Percentiles rank a stretch among this genome's conserved stretches.
Evolutionary conservation across 73 alveolate genomes (phyloP).

Genomic region (Paramecium tetraurelia): DNA sequence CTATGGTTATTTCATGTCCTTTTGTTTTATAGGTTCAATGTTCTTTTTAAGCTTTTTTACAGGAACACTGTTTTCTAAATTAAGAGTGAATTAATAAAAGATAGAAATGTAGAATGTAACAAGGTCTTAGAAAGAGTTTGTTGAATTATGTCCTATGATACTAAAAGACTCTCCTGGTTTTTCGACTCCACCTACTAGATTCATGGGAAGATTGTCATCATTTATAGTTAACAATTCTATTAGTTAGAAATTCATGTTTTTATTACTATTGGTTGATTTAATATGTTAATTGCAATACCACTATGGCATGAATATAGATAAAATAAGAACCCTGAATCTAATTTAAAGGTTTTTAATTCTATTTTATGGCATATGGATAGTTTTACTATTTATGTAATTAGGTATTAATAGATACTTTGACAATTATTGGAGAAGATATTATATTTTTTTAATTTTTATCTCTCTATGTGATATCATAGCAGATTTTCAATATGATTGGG

Average conservation of each 20-base stretch:
- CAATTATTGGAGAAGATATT: constrained; percentile 15
- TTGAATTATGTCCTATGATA: background rate
- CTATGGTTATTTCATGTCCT: background rate
- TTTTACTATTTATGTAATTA: background rate
- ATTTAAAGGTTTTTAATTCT: background rate
- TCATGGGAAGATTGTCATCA: background rate
- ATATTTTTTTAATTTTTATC: background rate
- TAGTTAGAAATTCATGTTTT: background rate
- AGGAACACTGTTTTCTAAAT: background rate
- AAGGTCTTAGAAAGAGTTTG: background rate
- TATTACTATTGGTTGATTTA: background rate
- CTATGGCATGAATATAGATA: background rate
- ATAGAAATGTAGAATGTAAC: background rate
- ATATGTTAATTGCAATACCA: background rate
- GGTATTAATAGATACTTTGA: constrained; percentile 4
- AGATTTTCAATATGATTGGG: constrained; percentile 15
- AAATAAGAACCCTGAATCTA: background rate
- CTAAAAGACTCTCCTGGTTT: background rate
- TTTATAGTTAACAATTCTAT: background rate
- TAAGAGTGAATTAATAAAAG: background rate
- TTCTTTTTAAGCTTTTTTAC: background rate
- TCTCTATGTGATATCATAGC: background rate
- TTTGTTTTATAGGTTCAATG: constrained; percentile 22
- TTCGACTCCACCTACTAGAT: background rate
- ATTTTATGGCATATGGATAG: background rate